phyloP scores from a whole-genome alignment of 768 basidiomycete genomes.

The Auriculariales sp. region DNA sequence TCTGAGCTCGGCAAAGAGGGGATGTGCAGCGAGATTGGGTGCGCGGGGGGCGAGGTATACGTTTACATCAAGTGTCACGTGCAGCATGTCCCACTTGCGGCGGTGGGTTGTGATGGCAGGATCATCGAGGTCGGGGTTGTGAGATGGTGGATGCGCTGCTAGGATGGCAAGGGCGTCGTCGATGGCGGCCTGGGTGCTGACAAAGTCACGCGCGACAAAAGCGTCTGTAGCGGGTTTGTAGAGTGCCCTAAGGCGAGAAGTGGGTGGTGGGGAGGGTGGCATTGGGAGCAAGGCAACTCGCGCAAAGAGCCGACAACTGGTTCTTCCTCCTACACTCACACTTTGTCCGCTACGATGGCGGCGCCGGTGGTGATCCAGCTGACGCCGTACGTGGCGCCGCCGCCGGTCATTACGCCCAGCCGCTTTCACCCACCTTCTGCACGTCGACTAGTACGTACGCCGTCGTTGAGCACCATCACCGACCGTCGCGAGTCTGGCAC shows the following conservation, averaged over 20 bases:
- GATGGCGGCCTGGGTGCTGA: slow-evolving; percentile 50
- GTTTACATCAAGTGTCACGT: slow-evolving; percentile 70
- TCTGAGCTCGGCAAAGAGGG: slow-evolving; percentile 6
- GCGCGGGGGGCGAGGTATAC: slow-evolving; percentile 41
- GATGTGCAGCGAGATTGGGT: slow-evolving; percentile 32
- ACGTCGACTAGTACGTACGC: background rate
- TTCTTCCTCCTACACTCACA: background rate
- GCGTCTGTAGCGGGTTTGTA: slow-evolving; percentile 68
- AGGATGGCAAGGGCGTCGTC: slow-evolving; percentile 55
- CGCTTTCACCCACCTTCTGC: background rate
- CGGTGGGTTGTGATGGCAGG: slow-evolving; percentile 33
- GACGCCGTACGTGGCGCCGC: background rate
- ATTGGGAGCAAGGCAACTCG: background rate
- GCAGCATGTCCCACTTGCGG: slow-evolving; percentile 77
- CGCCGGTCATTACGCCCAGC: background rate
- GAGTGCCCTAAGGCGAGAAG: slow-evolving; percentile 37
- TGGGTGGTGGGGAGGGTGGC: background rate
- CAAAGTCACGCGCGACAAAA: slow-evolving; percentile 59
- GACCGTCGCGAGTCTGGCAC: background rate
- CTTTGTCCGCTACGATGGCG: background rate
- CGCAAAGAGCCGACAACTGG: background rate
- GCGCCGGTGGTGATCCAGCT: background rate
- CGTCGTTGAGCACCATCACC: background rate
- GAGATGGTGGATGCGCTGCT: slow-evolving; percentile 12
- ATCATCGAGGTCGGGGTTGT: slow-evolving; percentile 24